Evolutionary conservation across 768 basidiomycete genomes (phyloP), one percentile per base, ranked within the genome.

Genomic region (Tubosaeta sp.): DNA sequence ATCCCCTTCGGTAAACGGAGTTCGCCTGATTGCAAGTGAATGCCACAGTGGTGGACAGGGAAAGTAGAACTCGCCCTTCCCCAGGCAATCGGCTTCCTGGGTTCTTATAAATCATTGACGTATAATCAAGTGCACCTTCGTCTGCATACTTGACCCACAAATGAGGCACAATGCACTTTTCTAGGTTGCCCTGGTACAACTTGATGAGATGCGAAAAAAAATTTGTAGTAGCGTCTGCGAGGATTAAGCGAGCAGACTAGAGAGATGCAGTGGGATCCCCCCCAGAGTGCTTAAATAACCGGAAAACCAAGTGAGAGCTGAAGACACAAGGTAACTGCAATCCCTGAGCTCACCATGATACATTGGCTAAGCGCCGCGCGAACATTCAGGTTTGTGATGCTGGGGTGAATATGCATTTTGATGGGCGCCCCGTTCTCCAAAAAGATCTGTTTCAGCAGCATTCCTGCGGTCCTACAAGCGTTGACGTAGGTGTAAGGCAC

Each of bases 101-200:
- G 56, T 91, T 90, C 67, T 90, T 90, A 68, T 88, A 90, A 1
- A 89, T 82, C 31, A 87, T 69, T 0, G 87, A 87, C 1, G 88
- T 90, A 57, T 83, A 90, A 36, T 77, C 66, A 21, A 88, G 71
- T 8, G 75, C 60, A 3, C 83, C 80, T 53, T 76, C 83, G 58
- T 88, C 87, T 44, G 90, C 80, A 52, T 87, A 90, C 70, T 88
- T 88, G 45, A 91, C 84, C 89, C 89, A 91, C 18, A 87, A 69
- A 61, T 86, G 85, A 10, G 86, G 86, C 57, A 90, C 89, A 41
- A 91, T 81, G 55, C 84, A 85, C 65, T 89, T 90, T 43, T 83
- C 77, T 3, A 83, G 73, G 31, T n/a, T 27, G 25, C 79, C 79
- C 65, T 90, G 84, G 61, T 84, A 86, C 0, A 74, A 78, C 60